Base-by-base conservation (phyloP, 192 early-diverging fungal genomes). In the Podila epicladia region DNA sequence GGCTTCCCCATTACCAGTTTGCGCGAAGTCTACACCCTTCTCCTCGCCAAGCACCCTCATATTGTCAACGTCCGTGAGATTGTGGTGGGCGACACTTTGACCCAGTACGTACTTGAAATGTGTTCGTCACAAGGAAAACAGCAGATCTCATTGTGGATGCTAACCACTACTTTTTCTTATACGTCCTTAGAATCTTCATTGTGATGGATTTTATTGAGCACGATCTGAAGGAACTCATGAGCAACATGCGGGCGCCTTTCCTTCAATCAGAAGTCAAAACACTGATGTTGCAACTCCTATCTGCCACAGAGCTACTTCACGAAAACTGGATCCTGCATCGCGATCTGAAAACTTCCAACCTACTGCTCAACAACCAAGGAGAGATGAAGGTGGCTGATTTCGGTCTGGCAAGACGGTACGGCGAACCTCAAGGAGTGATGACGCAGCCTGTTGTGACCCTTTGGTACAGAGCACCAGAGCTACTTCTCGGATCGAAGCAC, bases 201-300 rank as follows among this genome's bases (percentile, higher is more conserved):
- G 97, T 96, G 5, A 99, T 99, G 97, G 97, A 99, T 63, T 99
- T 94, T 82, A 92, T 97, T 72, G 95, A 97, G 41, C 97, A 98
- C 74, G 97, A 99, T 69, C 86, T 99, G 51, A 96, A 98, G 62
- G 83, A 91, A 8, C 83, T 99, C 0, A 96, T 98, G 95, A 94
- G 93, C 57, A 85, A 84, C 37, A 97, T 97, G 95, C 82, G 80
- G 4, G 55, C 79, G 5, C 89, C 93, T 9, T 99, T 99, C 71
- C 75, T 93, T 22, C 93, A 93, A 50, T 95, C 94, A 6, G 97
- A 99, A 82, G 90, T 92, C 33, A 95, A 94, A 60, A 90, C 94
- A 0, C 67, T 96, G 49, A 88, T 95, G 89, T 32, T 88, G 17
- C 94, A 96, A 69, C 62, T 93, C 4, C 53, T 93, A 19, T 87